Percentiles rank a stretch among this genome's conserved stretches.
phyloP scores from a whole-genome alignment of 208 protist species.

The Crithidia thermophila region DNA sequence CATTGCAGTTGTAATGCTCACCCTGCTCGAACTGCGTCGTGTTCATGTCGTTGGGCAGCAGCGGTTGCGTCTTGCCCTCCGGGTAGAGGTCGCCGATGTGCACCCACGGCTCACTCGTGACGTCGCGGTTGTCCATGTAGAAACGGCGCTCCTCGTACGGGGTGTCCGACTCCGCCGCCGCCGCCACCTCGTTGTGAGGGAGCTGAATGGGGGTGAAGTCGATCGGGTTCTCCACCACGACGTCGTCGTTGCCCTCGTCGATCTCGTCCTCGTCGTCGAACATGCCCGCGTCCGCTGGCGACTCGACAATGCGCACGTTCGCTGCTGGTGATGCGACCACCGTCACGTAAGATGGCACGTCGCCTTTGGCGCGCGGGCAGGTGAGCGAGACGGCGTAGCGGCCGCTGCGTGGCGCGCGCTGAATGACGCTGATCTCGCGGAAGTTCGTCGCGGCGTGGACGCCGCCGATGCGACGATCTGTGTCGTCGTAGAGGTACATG shows the following conservation, averaged over 20 bases:
- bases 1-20: constrained; percentile 62
- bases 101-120: constrained; percentile 53
- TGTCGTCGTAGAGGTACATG: constrained; percentile 84
- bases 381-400: constrained; percentile 75
- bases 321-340: constrained; percentile 42
- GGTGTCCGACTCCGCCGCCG: constrained; percentile 46
- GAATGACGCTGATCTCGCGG: constrained; percentile 78
- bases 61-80: constrained; percentile 53
- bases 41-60: constrained; percentile 51
- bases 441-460: constrained; percentile 82
- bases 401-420: constrained; percentile 51
- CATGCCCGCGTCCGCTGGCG: constrained; percentile 62
- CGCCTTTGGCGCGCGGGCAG: constrained; percentile 62
- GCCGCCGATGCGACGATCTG: constrained; percentile 53
- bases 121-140: constrained; percentile 48
- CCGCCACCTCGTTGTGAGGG: constrained; percentile 27
- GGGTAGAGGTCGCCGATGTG: constrained; percentile 77
- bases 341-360: constrained; percentile 54
- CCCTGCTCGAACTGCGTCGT: constrained; percentile 63
- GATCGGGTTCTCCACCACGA: constrained; percentile 34
- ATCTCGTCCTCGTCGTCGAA: constrained; percentile 82
- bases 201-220: constrained; percentile 60
- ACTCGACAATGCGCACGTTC: constrained; percentile 64
- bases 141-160: constrained; percentile 63
- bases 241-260: constrained; percentile 64